Base-by-base conservation (phyloP, 768 basidiomycete genomes). In the Pleurotus tuoliensis region DNA sequence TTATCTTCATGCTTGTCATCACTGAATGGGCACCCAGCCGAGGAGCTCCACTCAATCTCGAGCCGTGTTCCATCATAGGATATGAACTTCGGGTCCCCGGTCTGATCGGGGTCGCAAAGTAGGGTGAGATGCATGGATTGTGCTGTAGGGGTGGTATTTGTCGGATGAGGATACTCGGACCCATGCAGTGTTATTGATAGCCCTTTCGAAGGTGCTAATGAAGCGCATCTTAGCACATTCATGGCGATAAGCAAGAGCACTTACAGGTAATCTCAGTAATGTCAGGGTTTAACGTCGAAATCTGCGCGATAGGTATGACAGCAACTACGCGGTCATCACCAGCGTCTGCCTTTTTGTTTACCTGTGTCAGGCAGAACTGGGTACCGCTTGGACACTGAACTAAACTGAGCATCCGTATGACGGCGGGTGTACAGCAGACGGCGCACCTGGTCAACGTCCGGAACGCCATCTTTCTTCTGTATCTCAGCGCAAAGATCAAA, bases 401-500 rank as follows among this genome's bases (percentile, higher is more conserved):
- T 38, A 46, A n/a, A 13, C 18, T 27, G 54, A 46, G 48, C 12
- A 4, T 16, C 20, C 34, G 5, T 27, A 30, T n/a, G 22, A 40
- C 51, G 58, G 50, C 27, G 27, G 6, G 59, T 38, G 27, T 52
- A 37, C 39, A 30, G 39, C 38, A 4, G 12, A 39, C 48, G 40
- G 72, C 81, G 61, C 65, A 91, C 91, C 81, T 92, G 90, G 72
- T 94, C 92, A 25, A 68, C 64, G 2, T 80, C 73, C 25, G 76
- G 61, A 16, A 86, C 71, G 34, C 64, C 77, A 27, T 81, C 77
- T 59, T 76, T 65, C 22, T 52, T 60, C 47, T 74, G 66, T 56
- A 93, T 66, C 55, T 87, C 84, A 13, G 68, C 76, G 64, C 92
- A 94, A 39, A 93, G 63, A 66, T 92, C 74, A 63, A 92, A 87